Evolutionary conservation across 2,329 filamentous ascomycete species (phyloP), one percentile per base, ranked within the genome.

Genomic region (Chaetomiaceae sp.): DNA sequence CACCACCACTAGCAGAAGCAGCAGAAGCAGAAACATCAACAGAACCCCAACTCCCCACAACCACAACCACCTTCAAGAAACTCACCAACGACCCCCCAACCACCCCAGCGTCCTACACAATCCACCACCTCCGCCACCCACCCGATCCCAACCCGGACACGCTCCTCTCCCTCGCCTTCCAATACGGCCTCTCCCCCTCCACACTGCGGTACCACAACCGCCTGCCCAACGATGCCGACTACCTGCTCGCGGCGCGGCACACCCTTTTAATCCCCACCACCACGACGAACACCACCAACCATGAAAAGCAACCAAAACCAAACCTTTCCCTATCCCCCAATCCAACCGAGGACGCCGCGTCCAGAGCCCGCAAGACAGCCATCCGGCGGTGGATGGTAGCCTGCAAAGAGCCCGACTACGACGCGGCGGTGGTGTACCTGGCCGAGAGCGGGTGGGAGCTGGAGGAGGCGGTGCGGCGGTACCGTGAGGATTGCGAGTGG

Each of bases 381-480:
- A 76, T 92, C 30, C 75, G 88, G 37, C 79, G 85, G 55, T 92
- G 85, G 74, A 91, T 91, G 87, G 82, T 89, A 2, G 75, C 77
- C 1, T 88, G 84, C 69, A 92, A 92, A 65, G 85, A 88, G 23
- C 72, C 79, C 20, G 85, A 91, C 73, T 91, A 83, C 69, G 85
- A 89, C 63, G 73, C 89, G 44, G 88, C 88, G 1, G 65, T 87
- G 23, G 65, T 91, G 17, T 93, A 93, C 65, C 74, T 93, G 38
- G 79, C 89, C 61, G 83, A 88, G 65, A 72, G 75, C 19, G 74
- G 75, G 7, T 89, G 86, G 65, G 76, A 89, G 59, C 70, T 91
- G 14, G 78, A 82, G 3, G 66, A 68, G 23, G 87, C 87, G 0
- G 76, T 86, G 6, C 73, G 78, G 33, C 73, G 77, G 3, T 90